Percentiles rank a stretch among this genome's conserved stretches.
These are phyloP conservation scores for Backusella westeae DNA, from an alignment of 192 early-diverging fungal species.

Conservation along the genomic window DNA sequence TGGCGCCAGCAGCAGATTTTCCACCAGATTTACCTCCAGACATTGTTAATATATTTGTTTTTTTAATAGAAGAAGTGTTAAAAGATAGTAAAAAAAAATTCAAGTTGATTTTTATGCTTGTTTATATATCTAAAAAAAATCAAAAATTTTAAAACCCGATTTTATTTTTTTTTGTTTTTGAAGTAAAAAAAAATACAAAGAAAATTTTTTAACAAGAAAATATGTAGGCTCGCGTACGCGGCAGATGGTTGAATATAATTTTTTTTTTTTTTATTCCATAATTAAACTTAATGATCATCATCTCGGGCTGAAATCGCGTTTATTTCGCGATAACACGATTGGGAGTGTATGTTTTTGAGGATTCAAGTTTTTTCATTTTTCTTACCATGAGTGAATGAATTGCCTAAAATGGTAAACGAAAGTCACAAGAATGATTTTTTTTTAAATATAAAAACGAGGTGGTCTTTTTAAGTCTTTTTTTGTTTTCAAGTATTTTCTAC, in stretches of 20 bases:
- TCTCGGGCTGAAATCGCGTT: slow-evolving; percentile 22
- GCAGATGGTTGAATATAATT: not conserved
- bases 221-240: not conserved
- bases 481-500: not conserved
- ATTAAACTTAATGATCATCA: not conserved
- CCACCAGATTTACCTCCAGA: slow-evolving; percentile 75
- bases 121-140: not conserved
- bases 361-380: too few species aligned
- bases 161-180: too few species aligned
- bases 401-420: too few species aligned
- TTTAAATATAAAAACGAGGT: not conserved
- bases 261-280: not conserved
- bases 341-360: too few species aligned
- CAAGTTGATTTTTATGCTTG: not conserved
- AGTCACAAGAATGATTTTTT: too few species aligned
- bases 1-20: slow-evolving; percentile 62
- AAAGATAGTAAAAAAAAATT: not conserved
- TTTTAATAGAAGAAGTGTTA: not conserved
- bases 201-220: not conserved
- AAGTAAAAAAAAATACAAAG: too few species aligned
- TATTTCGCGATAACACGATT: slow-evolving; percentile 19
- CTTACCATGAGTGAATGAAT: too few species aligned
- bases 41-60: slow-evolving; percentile 39
- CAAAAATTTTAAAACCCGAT: too few species aligned
- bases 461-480: not conserved